Conservation (phyloP, 345 rosid genomes). For the Brassica incana region DNA sequence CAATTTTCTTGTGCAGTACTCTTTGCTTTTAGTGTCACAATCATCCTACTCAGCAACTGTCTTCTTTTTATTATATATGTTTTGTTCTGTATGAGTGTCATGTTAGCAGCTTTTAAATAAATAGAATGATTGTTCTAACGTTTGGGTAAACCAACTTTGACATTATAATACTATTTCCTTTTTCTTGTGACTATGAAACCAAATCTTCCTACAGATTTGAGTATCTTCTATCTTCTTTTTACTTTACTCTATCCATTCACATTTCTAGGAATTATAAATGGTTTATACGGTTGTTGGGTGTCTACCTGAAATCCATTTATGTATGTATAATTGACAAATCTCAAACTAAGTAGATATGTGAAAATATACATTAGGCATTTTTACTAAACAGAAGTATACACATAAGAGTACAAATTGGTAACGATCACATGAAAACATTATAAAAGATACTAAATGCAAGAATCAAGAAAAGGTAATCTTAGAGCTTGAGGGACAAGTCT, state of each 20-base stretch:
- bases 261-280: not conserved
- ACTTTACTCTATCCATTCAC: not conserved
- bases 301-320: conserved; percentile 29
- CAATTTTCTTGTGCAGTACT: conserved; percentile 8
- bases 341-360: conserved; percentile 2
- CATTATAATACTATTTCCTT: conserved; percentile 30
- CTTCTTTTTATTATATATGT: not conserved
- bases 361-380: conserved; percentile 11
- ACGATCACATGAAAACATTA: conserved; percentile 14
- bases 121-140: conserved; percentile 36
- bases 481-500: conserved; percentile 77
- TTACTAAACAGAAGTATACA: conserved; percentile 23
- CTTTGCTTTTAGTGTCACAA: conserved; percentile 35
- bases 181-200: conserved; percentile 32
- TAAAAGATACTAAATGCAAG: conserved; percentile 7
- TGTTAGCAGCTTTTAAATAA: conserved; percentile 30
- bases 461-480: conserved; percentile 18
- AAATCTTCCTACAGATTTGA: conserved; percentile 38
- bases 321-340: not conserved
- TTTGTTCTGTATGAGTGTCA: conserved; percentile 34
- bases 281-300: conserved; percentile 25
- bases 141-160: conserved; percentile 43
- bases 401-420: conserved; percentile 27
- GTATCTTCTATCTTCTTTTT: not conserved
- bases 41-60: conserved; percentile 27